Base-by-base conservation (phyloP, 768 basidiomycete species). In the Saitozyma sp. region DNA sequence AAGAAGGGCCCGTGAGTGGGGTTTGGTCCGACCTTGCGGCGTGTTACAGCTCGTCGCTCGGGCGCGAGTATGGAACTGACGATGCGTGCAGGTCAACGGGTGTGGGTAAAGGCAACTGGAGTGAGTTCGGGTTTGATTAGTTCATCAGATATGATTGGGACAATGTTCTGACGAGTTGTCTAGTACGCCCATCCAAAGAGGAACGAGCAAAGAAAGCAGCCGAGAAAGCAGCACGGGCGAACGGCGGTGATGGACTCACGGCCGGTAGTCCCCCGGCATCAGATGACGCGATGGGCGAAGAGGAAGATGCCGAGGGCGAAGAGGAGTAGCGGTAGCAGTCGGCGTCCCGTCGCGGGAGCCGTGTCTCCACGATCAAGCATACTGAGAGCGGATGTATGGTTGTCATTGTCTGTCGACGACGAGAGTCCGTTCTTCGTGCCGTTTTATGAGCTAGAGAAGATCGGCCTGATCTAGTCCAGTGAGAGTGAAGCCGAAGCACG, bases 81-180 rank as follows among this genome's bases (percentile, higher is more conserved):
- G 8, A 42, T 16, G 39, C 10, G 13, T 8, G 45, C 48, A 65
- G 52, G 19, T 17, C 40, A 56, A 62, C 71, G 0, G 68, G 71
- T 20, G 67, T 70, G 8, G 74, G 76, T 14, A 77, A 72, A 64
- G 76, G 71, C 38, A 77, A 75, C 61, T 77, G 71, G 71, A 66
- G 76, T 77, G 68, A 69, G 75, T 73, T 9, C 4, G 43, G 17
- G 16, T 17, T 49, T n/a, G 49, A 42, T 9, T 16, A n/a, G 39
- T 38, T 29, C 29, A 29, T 29, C 29, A 29, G 29, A 29, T 29
- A 2, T 5, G 29, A 29, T 0, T 39, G 40, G n/a, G 9, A 63
- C 17, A 14, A 38, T 53, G 16, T 17, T 54, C 56, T 67, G 60
- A 67, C 54, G n/a, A 46, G 45, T 48, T 8, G 9, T 19, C 6